phyloP scores from a whole-genome alignment of 805 yeast genomes.

The Dipodascus geniculatus region DNA sequence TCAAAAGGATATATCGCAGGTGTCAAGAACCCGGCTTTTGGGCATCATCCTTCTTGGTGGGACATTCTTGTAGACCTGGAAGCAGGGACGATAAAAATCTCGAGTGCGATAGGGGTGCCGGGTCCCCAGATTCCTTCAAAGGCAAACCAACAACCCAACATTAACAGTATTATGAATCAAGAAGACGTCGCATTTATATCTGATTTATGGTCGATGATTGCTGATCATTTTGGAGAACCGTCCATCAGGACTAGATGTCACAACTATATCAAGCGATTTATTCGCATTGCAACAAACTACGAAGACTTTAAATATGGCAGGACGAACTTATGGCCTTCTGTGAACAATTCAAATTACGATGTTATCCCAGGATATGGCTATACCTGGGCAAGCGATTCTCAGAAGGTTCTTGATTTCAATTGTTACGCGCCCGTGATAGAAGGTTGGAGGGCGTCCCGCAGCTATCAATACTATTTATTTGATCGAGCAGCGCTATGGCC shows the following conservation, averaged over 20 bases:
- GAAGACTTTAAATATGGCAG: constrained; percentile 19
- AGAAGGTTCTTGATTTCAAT: constrained; percentile 15
- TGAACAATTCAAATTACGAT: constrained; percentile 9
- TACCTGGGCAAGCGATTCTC: constrained; percentile 20
- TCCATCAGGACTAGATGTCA: constrained; percentile 20
- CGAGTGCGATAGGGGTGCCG: constrained; percentile 15
- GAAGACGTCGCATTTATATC: constrained; percentile 19
- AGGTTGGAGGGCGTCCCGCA: constrained; percentile 21
- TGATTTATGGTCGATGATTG: constrained; percentile 18
- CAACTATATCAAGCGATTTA: constrained; percentile 18
- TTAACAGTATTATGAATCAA: neutral
- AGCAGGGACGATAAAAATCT: constrained; percentile 25
- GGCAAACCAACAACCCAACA: neutral
- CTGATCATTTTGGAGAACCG: constrained; percentile 21
- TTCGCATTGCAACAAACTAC: constrained; percentile 19
- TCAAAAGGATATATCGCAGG: constrained; percentile 46
- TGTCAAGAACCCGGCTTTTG: constrained; percentile 49
- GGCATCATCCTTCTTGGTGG: constrained; percentile 42
- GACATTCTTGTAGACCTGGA: constrained; percentile 45
- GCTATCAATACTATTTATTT: constrained; percentile 16
- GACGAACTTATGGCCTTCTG: constrained; percentile 14
- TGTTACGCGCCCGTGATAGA: constrained; percentile 19
- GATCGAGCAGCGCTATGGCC: constrained; percentile 15
- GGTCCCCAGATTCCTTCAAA: constrained; percentile 5
- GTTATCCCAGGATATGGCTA: constrained; percentile 23